A percentile compares a stretch with the other conserved stretches of the same genome.
phyloP scores from a whole-genome alignment of 2,329 filamentous ascomycete species.

The Aspergillus transmontanensis region DNA sequence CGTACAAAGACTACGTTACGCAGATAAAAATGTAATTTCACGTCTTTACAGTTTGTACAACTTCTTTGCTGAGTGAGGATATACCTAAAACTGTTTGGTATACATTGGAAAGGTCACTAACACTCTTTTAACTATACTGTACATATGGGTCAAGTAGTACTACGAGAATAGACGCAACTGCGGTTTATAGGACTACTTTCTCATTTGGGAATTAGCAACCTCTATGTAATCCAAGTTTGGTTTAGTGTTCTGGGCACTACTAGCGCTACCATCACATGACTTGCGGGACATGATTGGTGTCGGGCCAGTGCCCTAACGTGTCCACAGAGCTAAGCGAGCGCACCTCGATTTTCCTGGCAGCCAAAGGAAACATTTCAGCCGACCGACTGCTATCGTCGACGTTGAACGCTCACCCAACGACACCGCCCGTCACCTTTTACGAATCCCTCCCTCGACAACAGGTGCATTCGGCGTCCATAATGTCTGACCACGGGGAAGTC shows the following conservation, averaged over 20 bases:
- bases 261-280: slow-evolving; percentile 29
- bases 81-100: background rate
- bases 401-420: slow-evolving; percentile 41
- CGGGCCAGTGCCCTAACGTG: slow-evolving; percentile 38
- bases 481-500: slow-evolving; percentile 95
- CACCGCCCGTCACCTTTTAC: slow-evolving; percentile 43
- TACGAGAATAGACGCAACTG: background rate
- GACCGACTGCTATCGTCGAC: slow-evolving; percentile 39
- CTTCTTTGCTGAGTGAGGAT: background rate
- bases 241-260: slow-evolving; percentile 1
- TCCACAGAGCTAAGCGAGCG: slow-evolving; percentile 48
- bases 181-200: background rate
- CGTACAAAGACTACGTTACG: too few relatives aligned
- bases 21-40: background rate
- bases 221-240: slow-evolving; percentile 2
- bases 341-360: slow-evolving; percentile 43
- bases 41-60: background rate
- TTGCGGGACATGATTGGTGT: slow-evolving; percentile 20
- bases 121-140: background rate
- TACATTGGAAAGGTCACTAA: background rate
- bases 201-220: background rate
- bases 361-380: slow-evolving; percentile 38
- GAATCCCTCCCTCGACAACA: slow-evolving; percentile 43
- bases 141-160: background rate
- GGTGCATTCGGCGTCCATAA: slow-evolving; percentile 56